A percentile compares a stretch with the other conserved stretches of the same genome.
Evolutionary conservation across 148 eudicot species (phyloP).

Genomic region (Chenopodium suecicum): DNA sequence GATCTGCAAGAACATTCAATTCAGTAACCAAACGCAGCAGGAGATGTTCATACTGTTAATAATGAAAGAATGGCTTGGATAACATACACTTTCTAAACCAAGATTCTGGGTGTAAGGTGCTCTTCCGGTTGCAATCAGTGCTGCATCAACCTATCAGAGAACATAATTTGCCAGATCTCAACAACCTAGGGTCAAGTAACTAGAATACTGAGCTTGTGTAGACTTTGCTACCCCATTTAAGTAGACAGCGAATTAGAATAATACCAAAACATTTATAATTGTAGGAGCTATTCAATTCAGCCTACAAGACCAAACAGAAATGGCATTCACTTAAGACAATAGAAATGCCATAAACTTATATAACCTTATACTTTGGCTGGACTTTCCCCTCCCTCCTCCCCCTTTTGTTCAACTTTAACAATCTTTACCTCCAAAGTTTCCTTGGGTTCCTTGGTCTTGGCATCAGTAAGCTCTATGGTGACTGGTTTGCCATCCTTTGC

Average conservation of each 20-base stretch:
- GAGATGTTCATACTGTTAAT: not conserved
- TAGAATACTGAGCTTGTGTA: not conserved
- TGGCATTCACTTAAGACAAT: not conserved
- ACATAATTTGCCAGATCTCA: not conserved
- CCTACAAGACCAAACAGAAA: conserved; percentile 1
- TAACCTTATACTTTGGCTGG: no score
- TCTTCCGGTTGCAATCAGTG: conserved; percentile 99
- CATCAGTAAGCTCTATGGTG: conserved; percentile 90
- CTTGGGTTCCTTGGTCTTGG: conserved; percentile 91
- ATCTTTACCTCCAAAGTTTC: conserved; percentile 77
- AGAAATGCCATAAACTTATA: no score
- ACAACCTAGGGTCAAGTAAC: not conserved
- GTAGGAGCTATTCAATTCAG: not conserved
- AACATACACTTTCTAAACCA: conserved; percentile 88
- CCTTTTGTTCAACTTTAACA: not conserved
- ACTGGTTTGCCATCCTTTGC: conserved; percentile 99
- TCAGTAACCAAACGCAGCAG: conserved; percentile 10
- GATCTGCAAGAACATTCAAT: conserved; percentile 47
- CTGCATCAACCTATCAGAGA: conserved; percentile 83
- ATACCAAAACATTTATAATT: not conserved
- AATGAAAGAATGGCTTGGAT: not conserved
- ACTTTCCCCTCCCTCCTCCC: not conserved
- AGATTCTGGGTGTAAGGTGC: conserved; percentile 93
- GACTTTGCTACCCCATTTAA: not conserved
- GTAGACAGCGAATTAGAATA: not conserved